Conservation (phyloP, 495 filamentous ascomycete genomes). For the Xylaria flabelliformis region DNA sequence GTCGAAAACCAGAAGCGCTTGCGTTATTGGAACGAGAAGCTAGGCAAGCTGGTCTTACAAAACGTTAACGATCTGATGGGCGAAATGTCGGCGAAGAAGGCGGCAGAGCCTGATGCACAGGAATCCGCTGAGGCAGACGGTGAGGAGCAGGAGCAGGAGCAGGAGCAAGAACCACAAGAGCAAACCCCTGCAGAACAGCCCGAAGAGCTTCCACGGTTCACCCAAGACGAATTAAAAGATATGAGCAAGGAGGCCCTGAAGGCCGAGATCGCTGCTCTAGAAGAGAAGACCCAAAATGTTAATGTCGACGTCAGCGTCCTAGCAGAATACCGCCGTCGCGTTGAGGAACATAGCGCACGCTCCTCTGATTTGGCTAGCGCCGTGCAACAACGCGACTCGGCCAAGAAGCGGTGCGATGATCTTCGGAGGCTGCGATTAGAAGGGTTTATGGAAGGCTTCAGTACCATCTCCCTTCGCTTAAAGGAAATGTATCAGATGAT, state of each 20-base stretch:
- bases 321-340: slow-evolving; percentile 88
- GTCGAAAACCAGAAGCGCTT: slow-evolving; percentile 84
- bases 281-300: slow-evolving; percentile 90
- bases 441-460: slow-evolving; percentile 98
- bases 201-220: slow-evolving; percentile 75
- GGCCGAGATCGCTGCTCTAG: slow-evolving; percentile 83
- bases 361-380: slow-evolving; percentile 79
- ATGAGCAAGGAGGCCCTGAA: slow-evolving; percentile 90
- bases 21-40: slow-evolving; percentile 86
- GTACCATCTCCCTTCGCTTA: slow-evolving; percentile 88
- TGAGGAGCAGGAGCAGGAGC: slow-evolving; percentile 30
- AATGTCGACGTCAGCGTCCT: slow-evolving; percentile 91
- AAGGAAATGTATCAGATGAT: slow-evolving; percentile 99
- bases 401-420: slow-evolving; percentile 89
- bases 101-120: slow-evolving; percentile 22
- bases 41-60: slow-evolving; percentile 78
- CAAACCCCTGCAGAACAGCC: slow-evolving; percentile 34
- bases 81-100: slow-evolving; percentile 44
- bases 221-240: slow-evolving; percentile 88
- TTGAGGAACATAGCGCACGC: slow-evolving; percentile 83
- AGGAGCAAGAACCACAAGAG: slow-evolving; percentile 38
- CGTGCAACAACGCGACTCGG: slow-evolving; percentile 76
- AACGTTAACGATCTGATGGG: slow-evolving; percentile 75
- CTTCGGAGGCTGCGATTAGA: slow-evolving; percentile 87
- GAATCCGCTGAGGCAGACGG: slow-evolving; percentile 36